Evolutionary conservation across 2,329 filamentous ascomycete genomes (phyloP).

Genomic region (Monosporascus sp.): DNA sequence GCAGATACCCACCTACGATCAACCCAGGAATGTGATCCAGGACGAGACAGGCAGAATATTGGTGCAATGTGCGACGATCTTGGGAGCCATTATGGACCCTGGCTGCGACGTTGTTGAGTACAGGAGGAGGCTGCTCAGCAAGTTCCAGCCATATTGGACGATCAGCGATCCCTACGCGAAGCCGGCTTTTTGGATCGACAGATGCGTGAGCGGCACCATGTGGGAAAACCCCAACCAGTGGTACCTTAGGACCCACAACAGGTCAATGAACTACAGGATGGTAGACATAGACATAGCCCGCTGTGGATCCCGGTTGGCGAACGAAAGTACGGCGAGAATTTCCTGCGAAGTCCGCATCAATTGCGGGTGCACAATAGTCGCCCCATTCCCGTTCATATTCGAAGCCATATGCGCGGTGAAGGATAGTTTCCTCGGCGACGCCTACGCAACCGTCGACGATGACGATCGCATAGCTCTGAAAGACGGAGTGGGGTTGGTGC

Average conservation of each 20-base stretch:
- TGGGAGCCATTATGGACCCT: slow-evolving; percentile 5
- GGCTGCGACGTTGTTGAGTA: slow-evolving; percentile 2
- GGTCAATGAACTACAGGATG: slow-evolving; percentile 16
- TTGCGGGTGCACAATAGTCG: slow-evolving; percentile 19
- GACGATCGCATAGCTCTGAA: slow-evolving; percentile 14
- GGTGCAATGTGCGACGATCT: slow-evolving; percentile 7
- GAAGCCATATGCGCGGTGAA: slow-evolving; percentile 14
- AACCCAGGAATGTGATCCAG: neutral
- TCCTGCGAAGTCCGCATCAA: slow-evolving; percentile 16
- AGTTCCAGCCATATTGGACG: slow-evolving; percentile 7
- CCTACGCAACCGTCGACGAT: slow-evolving; percentile 2
- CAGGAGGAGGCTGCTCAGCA: slow-evolving; percentile 2
- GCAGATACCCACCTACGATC: neutral
- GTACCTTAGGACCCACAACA: slow-evolving; percentile 14
- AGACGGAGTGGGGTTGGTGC: slow-evolving; percentile 19
- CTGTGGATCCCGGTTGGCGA: slow-evolving; percentile 17
- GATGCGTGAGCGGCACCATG: slow-evolving; percentile 13
- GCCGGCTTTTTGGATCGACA: slow-evolving; percentile 4
- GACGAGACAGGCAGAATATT: slow-evolving; percentile 10
- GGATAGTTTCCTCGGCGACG: slow-evolving; percentile 14
- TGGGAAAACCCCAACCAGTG: slow-evolving; percentile 10
- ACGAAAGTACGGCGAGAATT: slow-evolving; percentile 15
- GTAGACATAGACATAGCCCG: slow-evolving; percentile 1
- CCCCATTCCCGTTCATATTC: slow-evolving; percentile 17
- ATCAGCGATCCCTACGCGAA: slow-evolving; percentile 6